A percentile compares a stretch with the other conserved stretches of the same genome.
These are phyloP conservation scores for Vachellia pachyceras DNA, from an alignment of 306 rosid species.

Conservation along the genomic window DNA sequence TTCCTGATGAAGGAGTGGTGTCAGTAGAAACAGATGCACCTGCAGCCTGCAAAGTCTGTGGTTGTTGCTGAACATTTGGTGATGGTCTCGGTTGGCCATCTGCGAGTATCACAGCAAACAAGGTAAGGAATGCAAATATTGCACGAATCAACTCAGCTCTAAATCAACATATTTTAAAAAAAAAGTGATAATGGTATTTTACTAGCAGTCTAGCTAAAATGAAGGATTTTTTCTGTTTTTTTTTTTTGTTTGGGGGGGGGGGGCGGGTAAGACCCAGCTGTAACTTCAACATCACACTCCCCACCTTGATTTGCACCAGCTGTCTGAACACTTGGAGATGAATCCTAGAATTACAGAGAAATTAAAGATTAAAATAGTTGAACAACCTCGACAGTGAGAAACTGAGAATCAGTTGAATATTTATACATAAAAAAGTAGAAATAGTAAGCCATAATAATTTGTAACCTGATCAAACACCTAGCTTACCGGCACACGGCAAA, in stretches of 20 bases:
- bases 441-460: not conserved
- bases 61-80: conserved; percentile 59
- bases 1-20: conserved; percentile 49
- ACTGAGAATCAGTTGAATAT: conserved; percentile 10
- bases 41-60: conserved; percentile 59
- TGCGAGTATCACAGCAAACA: conserved; percentile 43
- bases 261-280: not conserved
- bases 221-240: not conserved
- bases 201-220: conserved; percentile 25
- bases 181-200: conserved; percentile 25
- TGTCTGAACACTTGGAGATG: conserved; percentile 69
- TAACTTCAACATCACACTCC: conserved; percentile 7
- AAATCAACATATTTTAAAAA: not conserved
- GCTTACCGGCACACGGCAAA: conserved; percentile 88
- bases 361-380: conserved; percentile 17
- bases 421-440: not conserved
- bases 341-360: conserved; percentile 60
- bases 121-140: conserved; percentile 26
- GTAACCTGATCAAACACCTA: conserved; percentile 7
- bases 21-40: conserved; percentile 53
- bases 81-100: conserved; percentile 64
- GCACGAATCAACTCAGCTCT: not conserved
- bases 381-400: conserved; percentile 31
- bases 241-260: no score
- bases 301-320: conserved; percentile 73